Evolutionary conservation across 1,139 yeast species (phyloP).

Genomic region (Meyerozyma smithsonii): DNA sequence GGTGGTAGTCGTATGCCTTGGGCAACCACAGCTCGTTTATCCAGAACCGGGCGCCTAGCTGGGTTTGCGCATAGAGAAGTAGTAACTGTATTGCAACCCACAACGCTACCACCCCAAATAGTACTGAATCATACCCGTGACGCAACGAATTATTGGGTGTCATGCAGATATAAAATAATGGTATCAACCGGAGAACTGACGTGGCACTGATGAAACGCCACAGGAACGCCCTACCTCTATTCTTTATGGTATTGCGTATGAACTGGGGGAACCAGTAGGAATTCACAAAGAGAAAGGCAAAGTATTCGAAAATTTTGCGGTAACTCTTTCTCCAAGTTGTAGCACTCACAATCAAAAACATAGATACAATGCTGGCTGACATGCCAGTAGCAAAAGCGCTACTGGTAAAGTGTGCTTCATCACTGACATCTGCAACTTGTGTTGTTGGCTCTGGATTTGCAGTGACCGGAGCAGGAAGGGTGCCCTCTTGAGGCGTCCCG

Average conservation of each 20-base stretch:
- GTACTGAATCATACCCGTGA: slow-evolving; percentile 50
- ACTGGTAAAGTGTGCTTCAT: slow-evolving; percentile 57
- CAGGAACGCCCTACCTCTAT: slow-evolving; percentile 59
- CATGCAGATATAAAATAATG: slow-evolving; percentile 58
- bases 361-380: slow-evolving; percentile 51
- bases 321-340: slow-evolving; percentile 58
- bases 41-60: slow-evolving; percentile 80
- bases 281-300: slow-evolving; percentile 47
- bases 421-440: slow-evolving; percentile 18
- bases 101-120: slow-evolving; percentile 38
- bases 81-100: slow-evolving; percentile 59
- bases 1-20: slow-evolving; percentile 78
- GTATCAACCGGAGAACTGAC: slow-evolving; percentile 56
- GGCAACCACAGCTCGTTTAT: slow-evolving; percentile 71
- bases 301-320: slow-evolving; percentile 55
- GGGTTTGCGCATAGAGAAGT: slow-evolving; percentile 55
- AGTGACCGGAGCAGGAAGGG: slow-evolving; percentile 3
- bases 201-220: slow-evolving; percentile 73
- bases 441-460: slow-evolving; percentile 4
- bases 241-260: slow-evolving; percentile 69
- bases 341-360: slow-evolving; percentile 56
- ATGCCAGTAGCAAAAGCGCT: slow-evolving; percentile 60
- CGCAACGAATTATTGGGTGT: slow-evolving; percentile 41
- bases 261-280: slow-evolving; percentile 94
- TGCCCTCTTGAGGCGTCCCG: slow-evolving; percentile 12